A percentile compares a stretch with the other conserved stretches of the same genome.
phyloP scores from a whole-genome alignment of 768 basidiomycete species.

The Tylopilus vinaceipallidus region DNA sequence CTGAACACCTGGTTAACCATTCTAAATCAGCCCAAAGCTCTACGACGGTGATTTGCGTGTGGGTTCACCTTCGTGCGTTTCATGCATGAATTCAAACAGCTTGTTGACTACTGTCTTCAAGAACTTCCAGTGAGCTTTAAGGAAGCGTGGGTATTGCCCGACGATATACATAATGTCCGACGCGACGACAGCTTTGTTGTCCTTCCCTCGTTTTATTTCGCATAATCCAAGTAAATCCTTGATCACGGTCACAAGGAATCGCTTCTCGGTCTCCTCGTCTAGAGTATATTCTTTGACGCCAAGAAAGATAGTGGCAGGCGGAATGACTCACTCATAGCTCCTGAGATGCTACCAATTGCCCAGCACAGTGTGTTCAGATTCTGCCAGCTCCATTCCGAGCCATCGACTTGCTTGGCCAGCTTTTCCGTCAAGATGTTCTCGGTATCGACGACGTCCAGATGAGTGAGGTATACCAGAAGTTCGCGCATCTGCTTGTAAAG shows the following conservation, averaged over 20 bases:
- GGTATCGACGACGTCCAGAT: conserved; percentile 93
- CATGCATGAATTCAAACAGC: conserved; percentile 99
- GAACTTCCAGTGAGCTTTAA: conserved; percentile 99
- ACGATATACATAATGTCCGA: conserved; percentile 99
- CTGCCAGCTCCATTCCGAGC: conserved; percentile 99
- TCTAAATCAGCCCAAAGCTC: conserved; percentile 7
- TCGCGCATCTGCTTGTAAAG: conserved; percentile 99
- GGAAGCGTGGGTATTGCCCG: conserved; percentile 98
- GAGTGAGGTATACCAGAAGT: conserved; percentile 94
- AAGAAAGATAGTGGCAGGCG: not conserved
- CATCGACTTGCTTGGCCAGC: conserved; percentile 94
- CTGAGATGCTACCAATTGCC: conserved; percentile 99
- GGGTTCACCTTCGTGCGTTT: conserved; percentile 86
- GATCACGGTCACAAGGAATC: conserved; percentile 98
- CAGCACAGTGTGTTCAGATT: conserved; percentile 98
- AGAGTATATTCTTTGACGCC: not conserved
- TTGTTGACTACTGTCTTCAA: conserved; percentile 99
- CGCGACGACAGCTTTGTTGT: conserved; percentile 98
- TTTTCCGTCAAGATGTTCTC: conserved; percentile 98
- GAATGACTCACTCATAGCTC: conserved; percentile 87
- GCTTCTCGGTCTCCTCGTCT: conserved; percentile 99
- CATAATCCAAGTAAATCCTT: conserved; percentile 96
- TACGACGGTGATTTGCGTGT: not conserved
- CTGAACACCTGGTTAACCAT: conserved; percentile 71
- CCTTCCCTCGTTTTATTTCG: conserved; percentile 98